A percentile compares a stretch with the other conserved stretches of the same genome.
Conservation (phyloP, 2,329 filamentous ascomycete genomes). For the Triangularia verruculosa region DNA sequence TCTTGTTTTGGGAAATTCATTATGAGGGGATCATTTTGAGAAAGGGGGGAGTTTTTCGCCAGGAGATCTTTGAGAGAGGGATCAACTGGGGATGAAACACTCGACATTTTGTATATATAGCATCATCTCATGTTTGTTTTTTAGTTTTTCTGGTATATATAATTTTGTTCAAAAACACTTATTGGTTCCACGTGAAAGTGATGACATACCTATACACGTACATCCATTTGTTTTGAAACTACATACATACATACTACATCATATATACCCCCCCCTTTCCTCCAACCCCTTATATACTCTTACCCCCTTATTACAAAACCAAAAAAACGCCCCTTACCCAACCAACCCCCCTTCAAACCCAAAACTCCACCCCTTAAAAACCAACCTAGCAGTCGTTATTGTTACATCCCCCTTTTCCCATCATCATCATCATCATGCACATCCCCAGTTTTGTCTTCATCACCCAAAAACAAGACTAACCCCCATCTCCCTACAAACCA, state of each 20-base stretch:
- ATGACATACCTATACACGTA: no score
- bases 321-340: no score
- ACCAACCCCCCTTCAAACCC: no score
- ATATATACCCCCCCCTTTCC: no score
- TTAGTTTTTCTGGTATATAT: not conserved
- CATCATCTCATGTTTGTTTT: not conserved
- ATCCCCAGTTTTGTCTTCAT: not conserved
- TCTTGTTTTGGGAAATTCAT: not conserved
- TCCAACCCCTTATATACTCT: no score
- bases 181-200: not conserved
- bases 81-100: not conserved
- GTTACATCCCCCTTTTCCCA: no score
- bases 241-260: not conserved
- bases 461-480: conserved; percentile 59
- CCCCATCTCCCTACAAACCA: conserved; percentile 56
- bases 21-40: not conserved
- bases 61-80: not conserved
- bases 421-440: no score
- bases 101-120: not conserved
- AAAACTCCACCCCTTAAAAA: no score
- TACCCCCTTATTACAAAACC: no score
- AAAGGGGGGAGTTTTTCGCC: not conserved
- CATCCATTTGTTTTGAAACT: no score
- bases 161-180: not conserved
- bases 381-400: no score